Conservation (phyloP, 1,284 basidiomycete genomes). For the Acaromyces ingoldii region DNA sequence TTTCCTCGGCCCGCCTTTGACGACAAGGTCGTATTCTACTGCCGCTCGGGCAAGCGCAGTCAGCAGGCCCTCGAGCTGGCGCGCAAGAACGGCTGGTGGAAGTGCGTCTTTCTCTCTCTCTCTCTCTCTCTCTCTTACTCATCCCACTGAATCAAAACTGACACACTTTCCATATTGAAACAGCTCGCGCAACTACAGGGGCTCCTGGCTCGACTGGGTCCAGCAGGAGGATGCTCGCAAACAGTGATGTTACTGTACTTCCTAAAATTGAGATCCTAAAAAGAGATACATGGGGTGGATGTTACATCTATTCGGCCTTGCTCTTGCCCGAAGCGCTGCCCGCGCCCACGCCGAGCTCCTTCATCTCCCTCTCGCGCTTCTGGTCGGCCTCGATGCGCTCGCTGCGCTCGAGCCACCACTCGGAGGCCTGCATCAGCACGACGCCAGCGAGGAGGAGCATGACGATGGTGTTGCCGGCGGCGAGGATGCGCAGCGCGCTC, state of each 20-base stretch:
- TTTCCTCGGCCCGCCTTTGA: constrained; percentile 72
- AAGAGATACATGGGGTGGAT: too few relatives aligned
- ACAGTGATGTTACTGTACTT: too few relatives aligned
- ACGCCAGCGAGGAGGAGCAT: constrained; percentile 39
- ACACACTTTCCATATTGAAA: too few relatives aligned
- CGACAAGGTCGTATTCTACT: constrained; percentile 89
- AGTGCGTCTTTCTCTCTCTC: constrained; percentile 57
- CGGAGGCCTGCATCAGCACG: constrained; percentile 36
- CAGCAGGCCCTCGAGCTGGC: constrained; percentile 78
- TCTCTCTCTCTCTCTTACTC: too few relatives aligned
- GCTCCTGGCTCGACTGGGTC: constrained; percentile 30
- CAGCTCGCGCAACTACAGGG: constrained; percentile 18
- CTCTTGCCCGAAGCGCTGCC: too few relatives aligned
- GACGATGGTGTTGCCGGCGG: constrained; percentile 43
- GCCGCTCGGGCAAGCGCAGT: constrained; percentile 81
- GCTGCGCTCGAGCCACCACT: constrained; percentile 39
- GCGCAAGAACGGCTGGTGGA: constrained; percentile 74
- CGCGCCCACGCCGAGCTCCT: not conserved
- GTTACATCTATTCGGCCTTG: too few relatives aligned
- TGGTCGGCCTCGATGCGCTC: constrained; percentile 23
- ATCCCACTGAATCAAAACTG: not conserved
- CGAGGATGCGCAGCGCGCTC: constrained; percentile 34
- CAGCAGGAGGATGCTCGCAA: constrained; percentile 19
- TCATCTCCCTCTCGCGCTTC: constrained; percentile 17
- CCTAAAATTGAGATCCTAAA: too few relatives aligned